These are phyloP conservation scores for Sordariomycetes sp. DNA, from an alignment of 2,329 filamentous ascomycete species.

Conservation along the genomic window DNA sequence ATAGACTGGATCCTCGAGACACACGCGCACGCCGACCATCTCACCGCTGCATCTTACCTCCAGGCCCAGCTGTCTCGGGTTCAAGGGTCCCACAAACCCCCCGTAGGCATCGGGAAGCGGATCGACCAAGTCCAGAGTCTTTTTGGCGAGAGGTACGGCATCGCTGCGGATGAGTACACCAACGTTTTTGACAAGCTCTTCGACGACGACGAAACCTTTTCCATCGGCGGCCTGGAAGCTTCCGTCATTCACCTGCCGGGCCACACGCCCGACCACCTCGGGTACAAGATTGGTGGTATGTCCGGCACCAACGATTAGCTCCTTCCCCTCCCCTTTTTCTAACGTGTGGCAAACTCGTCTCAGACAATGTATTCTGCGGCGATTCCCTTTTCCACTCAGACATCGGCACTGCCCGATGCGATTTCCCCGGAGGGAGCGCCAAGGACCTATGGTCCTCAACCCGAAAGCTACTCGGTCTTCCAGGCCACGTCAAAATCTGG, in stretches of 20 bases:
- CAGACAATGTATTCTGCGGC: constrained; percentile 34
- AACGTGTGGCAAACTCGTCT: not conserved
- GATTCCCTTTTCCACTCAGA: constrained; percentile 42
- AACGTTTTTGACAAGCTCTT: constrained; percentile 41
- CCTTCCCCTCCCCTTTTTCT: too few relatives aligned
- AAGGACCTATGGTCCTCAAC: constrained; percentile 30
- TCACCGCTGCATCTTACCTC: constrained; percentile 49
- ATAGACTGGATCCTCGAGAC: constrained; percentile 49
- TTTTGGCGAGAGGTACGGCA: constrained; percentile 37
- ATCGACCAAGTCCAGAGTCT: constrained; percentile 38
- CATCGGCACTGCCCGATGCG: constrained; percentile 40
- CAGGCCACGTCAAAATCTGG: constrained; percentile 35
- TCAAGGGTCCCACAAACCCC: constrained; percentile 22
- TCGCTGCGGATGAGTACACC: constrained; percentile 28
- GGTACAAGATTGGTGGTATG: constrained; percentile 38
- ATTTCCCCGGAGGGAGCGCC: constrained; percentile 42
- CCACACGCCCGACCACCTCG: constrained; percentile 50
- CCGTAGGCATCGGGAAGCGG: constrained; percentile 43
- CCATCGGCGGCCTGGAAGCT: constrained; percentile 33
- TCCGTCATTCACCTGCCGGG: constrained; percentile 45
- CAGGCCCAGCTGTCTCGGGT: constrained; percentile 27
- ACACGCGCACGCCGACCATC: constrained; percentile 49
- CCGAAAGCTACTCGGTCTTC: constrained; percentile 28
- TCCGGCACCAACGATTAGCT: not conserved
- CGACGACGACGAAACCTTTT: constrained; percentile 40